Conservation (phyloP, 108 stramenopile species). For the Thalassiosira profunda region DNA sequence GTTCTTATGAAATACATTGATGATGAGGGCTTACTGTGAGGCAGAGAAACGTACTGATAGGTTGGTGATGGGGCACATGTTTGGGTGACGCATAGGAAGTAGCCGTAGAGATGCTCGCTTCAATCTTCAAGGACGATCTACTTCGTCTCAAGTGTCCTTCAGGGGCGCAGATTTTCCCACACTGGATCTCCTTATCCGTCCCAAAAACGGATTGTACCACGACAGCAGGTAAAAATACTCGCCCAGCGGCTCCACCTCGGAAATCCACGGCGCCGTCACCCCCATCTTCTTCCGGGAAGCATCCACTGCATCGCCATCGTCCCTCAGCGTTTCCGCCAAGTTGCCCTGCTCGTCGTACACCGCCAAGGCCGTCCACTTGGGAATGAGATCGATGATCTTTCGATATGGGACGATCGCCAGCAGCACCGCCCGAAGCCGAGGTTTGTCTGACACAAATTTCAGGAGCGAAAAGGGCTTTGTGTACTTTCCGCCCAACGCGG, state of each 20-base stretch:
- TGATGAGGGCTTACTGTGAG: too few species aligned
- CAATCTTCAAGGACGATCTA: too few species aligned
- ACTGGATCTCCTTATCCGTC: conserved; percentile 6
- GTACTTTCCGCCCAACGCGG: conserved; percentile 19
- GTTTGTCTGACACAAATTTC: conserved; percentile 21
- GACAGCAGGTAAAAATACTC: conserved; percentile 28
- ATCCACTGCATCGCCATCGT: background rate
- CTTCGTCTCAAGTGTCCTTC: too few species aligned
- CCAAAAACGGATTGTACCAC: conserved; percentile 46
- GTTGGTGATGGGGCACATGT: too few species aligned
- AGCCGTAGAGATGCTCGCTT: too few species aligned
- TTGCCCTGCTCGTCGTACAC: conserved; percentile 37
- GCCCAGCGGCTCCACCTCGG: conserved; percentile 28
- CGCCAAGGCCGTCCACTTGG: conserved; percentile 36
- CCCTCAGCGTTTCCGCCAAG: conserved; percentile 15
- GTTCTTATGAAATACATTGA: too few species aligned
- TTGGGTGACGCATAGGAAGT: too few species aligned
- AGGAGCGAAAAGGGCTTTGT: conserved; percentile 29
- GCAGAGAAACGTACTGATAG: too few species aligned
- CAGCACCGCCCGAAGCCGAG: conserved; percentile 7
- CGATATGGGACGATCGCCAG: conserved; percentile 35
- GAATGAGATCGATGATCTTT: conserved; percentile 30
- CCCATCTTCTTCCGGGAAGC: background rate
- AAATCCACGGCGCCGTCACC: conserved; percentile 29
- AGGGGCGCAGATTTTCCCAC: too few species aligned